Base-by-base conservation (phyloP, 176 grass and related monocot genomes). In the Ananas comosus region DNA sequence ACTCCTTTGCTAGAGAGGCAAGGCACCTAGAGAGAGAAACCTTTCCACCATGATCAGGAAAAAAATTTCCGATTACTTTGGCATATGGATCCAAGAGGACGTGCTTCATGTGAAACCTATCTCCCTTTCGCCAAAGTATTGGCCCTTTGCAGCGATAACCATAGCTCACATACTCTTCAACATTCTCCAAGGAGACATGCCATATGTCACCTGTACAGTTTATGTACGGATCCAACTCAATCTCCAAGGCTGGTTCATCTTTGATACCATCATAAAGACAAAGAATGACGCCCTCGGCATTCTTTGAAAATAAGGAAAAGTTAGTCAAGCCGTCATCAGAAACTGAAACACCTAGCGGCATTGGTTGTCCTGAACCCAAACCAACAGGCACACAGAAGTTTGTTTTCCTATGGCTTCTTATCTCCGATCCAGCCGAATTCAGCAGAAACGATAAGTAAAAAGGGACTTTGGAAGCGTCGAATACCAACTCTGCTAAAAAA, bases 361-460 rank as follows among this genome's bases (percentile, higher is more conserved):
- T 73, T 48, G 89, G 89, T 64, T 69, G 67, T 77, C 93, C 93
- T 9, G 63, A 82, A 12, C 86, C 81, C 22, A 96, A 77, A 69
- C 93, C 84, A 27, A 96, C 70, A 17, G 93, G 93, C 58, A 97
- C 79, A 57, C 86, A 81, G 74, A 97, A 92, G 47, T 21, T 65
- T 67, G 79, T 80, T 63, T 77, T 70, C 71, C 74, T 85, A 64
- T 92, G 86, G 66, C 76, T 90, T 74, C 80, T 88, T 61, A 97
- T 74, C 68, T 83, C 80, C 48, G 78, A 77, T 3, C 82, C 80
- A 16, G 27, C 53, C 21, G 13, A 70, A 76, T 58, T 70, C 17
- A 97, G 65, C 49, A 87, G 65, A 81, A 97, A 97, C 16, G 93
- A 97, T 53, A 92, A 68, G 77, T 85, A 87, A 74, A 85, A 97